Evolutionary conservation across 305 asterid genomes (phyloP).

Genomic region (Fraxinus nigra): DNA sequence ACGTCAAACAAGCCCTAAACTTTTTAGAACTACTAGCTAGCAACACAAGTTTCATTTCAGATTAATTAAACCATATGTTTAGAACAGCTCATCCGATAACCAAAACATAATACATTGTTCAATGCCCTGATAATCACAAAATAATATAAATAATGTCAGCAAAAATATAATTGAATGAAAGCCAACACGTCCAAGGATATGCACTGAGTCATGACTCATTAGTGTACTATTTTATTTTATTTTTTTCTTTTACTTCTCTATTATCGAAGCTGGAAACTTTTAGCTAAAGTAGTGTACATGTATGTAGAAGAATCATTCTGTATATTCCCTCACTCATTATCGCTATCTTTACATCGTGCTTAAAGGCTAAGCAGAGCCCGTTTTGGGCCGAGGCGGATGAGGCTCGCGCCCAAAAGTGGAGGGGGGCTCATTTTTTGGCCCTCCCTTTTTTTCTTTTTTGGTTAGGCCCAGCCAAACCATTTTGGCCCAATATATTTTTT

Average conservation of each 20-base stretch:
- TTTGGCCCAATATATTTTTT: too few species aligned
- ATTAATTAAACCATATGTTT: too few species aligned
- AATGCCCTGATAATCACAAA: neutral
- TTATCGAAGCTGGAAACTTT: neutral
- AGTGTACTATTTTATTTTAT: neutral
- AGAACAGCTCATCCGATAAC: neutral
- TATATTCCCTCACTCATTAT: slow-evolving; percentile 20
- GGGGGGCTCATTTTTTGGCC: too few species aligned
- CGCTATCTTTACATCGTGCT: slow-evolving; percentile 7
- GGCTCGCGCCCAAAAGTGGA: too few species aligned
- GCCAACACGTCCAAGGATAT: neutral
- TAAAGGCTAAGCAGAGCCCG: slow-evolving; percentile 33
- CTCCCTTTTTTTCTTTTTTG: too few species aligned
- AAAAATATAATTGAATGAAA: neutral
- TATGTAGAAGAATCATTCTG: slow-evolving; percentile 20
- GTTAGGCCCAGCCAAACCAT: too few species aligned
- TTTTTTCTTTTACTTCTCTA: neutral
- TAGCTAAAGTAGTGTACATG: slow-evolving; percentile 13
- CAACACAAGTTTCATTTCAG: neutral
- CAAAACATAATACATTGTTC: neutral
- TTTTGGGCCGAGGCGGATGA: too few species aligned
- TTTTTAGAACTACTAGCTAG: neutral
- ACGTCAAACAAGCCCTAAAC: neutral
- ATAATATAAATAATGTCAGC: neutral
- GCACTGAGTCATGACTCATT: neutral